Conservation (phyloP, 129 eudicot genomes). For the Tagetes erecta region DNA sequence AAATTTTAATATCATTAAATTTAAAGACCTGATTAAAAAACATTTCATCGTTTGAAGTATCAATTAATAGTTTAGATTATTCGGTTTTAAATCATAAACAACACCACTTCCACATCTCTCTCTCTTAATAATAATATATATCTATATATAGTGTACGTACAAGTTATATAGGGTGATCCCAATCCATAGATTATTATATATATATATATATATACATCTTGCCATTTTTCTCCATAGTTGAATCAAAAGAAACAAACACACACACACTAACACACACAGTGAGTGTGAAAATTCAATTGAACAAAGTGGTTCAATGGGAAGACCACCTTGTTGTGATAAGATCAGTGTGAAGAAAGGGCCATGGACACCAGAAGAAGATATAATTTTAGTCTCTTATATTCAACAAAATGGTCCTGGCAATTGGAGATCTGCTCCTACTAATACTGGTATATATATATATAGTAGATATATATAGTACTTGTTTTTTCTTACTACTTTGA, state of each 20-base stretch:
- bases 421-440: conserved; percentile 64
- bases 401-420: conserved; percentile 70
- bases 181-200: conserved; percentile 31
- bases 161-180: neutral
- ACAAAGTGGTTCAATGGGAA: conserved; percentile 45
- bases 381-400: conserved; percentile 49
- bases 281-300: conserved; percentile 24
- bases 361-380: conserved; percentile 66
- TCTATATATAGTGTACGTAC: conserved; percentile 36
- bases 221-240: conserved; percentile 17
- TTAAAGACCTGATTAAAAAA: too few relatives aligned
- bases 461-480: neutral
- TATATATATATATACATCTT: neutral
- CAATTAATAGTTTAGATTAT: too few relatives aligned
- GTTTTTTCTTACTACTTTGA: neutral
- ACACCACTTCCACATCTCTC: conserved; percentile 20
- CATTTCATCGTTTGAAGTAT: neutral
- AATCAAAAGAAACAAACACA: conserved; percentile 18
- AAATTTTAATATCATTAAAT: too few relatives aligned
- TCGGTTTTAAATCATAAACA: conserved; percentile 32
- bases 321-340: conserved; percentile 73
- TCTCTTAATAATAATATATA: conserved; percentile 23
- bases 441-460: conserved; percentile 41
- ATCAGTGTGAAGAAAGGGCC: conserved; percentile 65
- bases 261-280: conserved; percentile 20